Evolutionary conservation across 2,329 filamentous ascomycete species (phyloP).

Genomic region (Claviceps sp.): DNA sequence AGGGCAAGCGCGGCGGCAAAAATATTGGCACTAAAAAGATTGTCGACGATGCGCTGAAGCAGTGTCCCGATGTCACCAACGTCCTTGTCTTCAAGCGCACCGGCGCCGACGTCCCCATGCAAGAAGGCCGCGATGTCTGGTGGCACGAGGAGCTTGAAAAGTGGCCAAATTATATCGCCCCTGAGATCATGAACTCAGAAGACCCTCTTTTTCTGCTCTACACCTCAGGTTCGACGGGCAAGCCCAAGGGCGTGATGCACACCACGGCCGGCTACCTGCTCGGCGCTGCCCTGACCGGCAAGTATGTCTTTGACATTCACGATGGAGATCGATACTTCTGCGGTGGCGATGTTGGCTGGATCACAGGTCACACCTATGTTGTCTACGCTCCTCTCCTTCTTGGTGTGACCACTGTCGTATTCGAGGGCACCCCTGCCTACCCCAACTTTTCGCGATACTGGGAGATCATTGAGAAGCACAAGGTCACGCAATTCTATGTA

Average conservation of each 20-base stretch:
- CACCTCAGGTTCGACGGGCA: constrained; percentile 93
- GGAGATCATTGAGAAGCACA: constrained; percentile 93
- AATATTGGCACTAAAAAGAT: constrained; percentile 98
- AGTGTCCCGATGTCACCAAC: constrained; percentile 77
- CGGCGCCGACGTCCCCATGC: constrained; percentile 84
- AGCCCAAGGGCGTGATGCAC: constrained; percentile 98
- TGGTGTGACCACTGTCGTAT: constrained; percentile 89
- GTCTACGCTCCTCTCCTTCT: constrained; percentile 91
- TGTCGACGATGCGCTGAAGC: constrained; percentile 91
- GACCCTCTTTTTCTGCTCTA: constrained; percentile 96
- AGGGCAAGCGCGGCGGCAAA: constrained; percentile 96
- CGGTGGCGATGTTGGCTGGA: constrained; percentile 97
- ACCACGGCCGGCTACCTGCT: constrained; percentile 92
- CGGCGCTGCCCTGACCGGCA: constrained; percentile 84
- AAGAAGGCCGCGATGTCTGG: constrained; percentile 79
- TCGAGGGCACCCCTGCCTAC: constrained; percentile 94
- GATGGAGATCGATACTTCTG: constrained; percentile 92
- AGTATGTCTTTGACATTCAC: constrained; percentile 98
- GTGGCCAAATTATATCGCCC: constrained; percentile 84
- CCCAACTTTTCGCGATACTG: constrained; percentile 97
- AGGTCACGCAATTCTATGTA: constrained; percentile 96
- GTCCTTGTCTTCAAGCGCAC: constrained; percentile 93
- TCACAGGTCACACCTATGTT: constrained; percentile 96
- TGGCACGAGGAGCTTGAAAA: constrained; percentile 99
- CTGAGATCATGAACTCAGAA: constrained; percentile 81